phyloP scores from a whole-genome alignment of 495 filamentous ascomycete genomes.

The Patellaria atrata region DNA sequence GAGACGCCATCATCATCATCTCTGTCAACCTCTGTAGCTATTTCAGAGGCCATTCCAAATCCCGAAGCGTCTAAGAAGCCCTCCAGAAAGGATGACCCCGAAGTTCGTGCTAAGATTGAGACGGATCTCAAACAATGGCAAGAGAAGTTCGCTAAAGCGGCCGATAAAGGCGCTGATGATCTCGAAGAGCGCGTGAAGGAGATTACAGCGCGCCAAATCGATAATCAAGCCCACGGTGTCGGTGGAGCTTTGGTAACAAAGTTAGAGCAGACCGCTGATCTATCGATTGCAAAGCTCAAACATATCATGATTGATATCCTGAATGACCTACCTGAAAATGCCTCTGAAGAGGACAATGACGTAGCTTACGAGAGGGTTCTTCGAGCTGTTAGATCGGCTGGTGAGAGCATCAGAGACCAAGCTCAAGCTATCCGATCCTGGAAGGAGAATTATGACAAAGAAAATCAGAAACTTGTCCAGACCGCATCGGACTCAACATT shows the following conservation, averaged over 20 bases:
- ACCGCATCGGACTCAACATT: constrained; percentile 70
- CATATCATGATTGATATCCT: constrained; percentile 47
- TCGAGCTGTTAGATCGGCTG: constrained; percentile 53
- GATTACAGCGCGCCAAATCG: constrained; percentile 58
- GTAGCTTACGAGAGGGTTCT: constrained; percentile 49
- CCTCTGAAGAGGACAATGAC: constrained; percentile 37
- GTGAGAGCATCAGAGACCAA: constrained; percentile 60
- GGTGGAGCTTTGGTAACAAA: constrained; percentile 53
- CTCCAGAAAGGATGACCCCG: constrained; percentile 24
- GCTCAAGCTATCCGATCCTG: constrained; percentile 71
- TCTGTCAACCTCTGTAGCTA: neutral
- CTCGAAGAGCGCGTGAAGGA: constrained; percentile 55
- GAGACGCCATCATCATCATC: neutral
- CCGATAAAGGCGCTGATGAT: constrained; percentile 63
- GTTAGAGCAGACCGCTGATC: constrained; percentile 48
- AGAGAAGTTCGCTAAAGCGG: constrained; percentile 66
- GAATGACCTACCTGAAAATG: constrained; percentile 37
- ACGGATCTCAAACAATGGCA: constrained; percentile 74
- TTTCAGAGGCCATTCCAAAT: constrained; percentile 3
- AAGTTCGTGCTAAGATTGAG: constrained; percentile 51
- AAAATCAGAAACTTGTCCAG: constrained; percentile 52
- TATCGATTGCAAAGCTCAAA: constrained; percentile 52
- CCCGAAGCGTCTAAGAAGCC: too few relatives aligned
- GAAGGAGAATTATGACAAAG: constrained; percentile 57
- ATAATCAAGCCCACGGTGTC: constrained; percentile 46